phyloP scores from a whole-genome alignment of 306 rosid genomes.

The Psophocarpus tetragonolobus region DNA sequence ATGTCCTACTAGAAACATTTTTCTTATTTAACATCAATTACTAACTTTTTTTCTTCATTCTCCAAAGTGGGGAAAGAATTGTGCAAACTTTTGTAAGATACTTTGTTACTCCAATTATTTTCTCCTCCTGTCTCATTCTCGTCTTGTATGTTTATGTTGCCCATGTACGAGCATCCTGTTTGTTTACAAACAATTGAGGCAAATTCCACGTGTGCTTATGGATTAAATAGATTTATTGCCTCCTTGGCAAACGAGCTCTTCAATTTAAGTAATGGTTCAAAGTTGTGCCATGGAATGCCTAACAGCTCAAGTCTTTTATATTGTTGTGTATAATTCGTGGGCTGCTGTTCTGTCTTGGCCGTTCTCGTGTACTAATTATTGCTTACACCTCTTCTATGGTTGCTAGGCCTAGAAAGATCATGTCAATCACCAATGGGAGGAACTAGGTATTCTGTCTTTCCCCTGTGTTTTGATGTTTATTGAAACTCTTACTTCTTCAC shows the following conservation, averaged over 20 bases:
- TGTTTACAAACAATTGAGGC: neutral
- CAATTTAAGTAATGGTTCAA: constrained; percentile 16
- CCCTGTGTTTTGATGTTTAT: constrained; percentile 35
- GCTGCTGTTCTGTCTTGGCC: constrained; percentile 12
- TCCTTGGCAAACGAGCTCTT: constrained; percentile 8
- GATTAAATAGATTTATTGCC: constrained; percentile 9
- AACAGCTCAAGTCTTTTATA: constrained; percentile 1
- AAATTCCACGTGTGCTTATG: neutral
- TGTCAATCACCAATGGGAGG: constrained; percentile 38
- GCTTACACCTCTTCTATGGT: constrained; percentile 45
- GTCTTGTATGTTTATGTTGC: constrained; percentile 6
- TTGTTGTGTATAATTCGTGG: constrained; percentile 17
- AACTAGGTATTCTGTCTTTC: constrained; percentile 29
- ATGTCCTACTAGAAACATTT: constrained; percentile 41
- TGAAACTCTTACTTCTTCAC: constrained; percentile 8
- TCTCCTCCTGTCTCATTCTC: neutral
- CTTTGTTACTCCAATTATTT: constrained; percentile 13
- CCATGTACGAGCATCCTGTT: neutral
- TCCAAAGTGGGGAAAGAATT: constrained; percentile 36
- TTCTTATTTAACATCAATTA: constrained; percentile 43
- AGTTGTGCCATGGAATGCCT: constrained; percentile 32
- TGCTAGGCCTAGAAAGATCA: constrained; percentile 51
- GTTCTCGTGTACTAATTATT: constrained; percentile 25
- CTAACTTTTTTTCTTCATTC: constrained; percentile 40
- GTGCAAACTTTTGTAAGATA: constrained; percentile 31